Base-by-base conservation (phyloP, 306 rosid genomes). In the apple (Malus domestica) region DNA sequence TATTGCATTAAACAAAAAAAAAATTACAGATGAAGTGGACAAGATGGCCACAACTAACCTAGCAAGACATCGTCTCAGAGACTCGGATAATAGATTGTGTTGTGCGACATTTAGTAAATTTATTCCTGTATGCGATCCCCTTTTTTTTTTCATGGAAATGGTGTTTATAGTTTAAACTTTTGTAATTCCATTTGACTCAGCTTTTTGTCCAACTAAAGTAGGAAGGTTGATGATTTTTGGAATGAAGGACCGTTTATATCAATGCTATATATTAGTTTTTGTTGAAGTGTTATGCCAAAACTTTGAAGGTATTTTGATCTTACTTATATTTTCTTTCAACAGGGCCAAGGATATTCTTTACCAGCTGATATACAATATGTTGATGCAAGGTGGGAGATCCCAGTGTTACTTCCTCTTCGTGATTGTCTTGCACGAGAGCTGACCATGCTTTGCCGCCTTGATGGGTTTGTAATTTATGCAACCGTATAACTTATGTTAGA, bases 301-400 rank as follows among this genome's bases (percentile, higher is more conserved):
- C n/a, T 54, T 67, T 6, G 27, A 42, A 66, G 20, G 32, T 42
- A 20, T 68, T n/a, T 45, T 46, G 70, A 44, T 72, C 32, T n/a
- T 71, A 22, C 40, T 19, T 71, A 4, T 23, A 65, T 11, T n/a
- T 81, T 55, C 73, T 77, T 82, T 71, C 9, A 72, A 84, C 87
- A 91, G 98, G 98, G 96, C 58, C 92, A 94, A 78, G 96, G 98
- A 58, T 94, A 91, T 87, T 94, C 96, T 20, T 78, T 91, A 78
- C 93, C 98, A 23, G 98, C 93, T 58, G 96, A 94, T 88, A 87
- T 92, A 80, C 97, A 92, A 80, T 92, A 94, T 86, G 93, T 90
- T 55, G 98, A 94, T 79, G 87, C 96, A 52, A 89, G 97, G 81
- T 85, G 92, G 96, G 90, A 88, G 76, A 73, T 88, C 78, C 97